These are phyloP conservation scores for Entomortierella chlamydospora DNA, from an alignment of 192 early-diverging fungal genomes.

Conservation along the genomic window DNA sequence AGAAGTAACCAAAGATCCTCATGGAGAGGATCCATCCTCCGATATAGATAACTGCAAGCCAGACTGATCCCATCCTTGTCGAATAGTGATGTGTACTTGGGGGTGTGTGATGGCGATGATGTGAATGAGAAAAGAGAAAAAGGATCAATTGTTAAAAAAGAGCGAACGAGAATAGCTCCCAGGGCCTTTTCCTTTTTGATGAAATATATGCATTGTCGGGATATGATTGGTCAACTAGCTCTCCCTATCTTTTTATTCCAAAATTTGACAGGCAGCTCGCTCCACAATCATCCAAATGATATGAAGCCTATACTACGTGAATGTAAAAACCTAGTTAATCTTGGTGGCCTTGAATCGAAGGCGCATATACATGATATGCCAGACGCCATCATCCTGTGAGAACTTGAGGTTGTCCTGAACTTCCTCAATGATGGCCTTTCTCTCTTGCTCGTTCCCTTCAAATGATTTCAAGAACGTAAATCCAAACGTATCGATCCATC, in stretches of 20 bases:
- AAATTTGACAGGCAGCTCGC: too few species aligned
- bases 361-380: conserved; percentile 52
- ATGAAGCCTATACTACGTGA: too few species aligned
- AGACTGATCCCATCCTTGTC: conserved; percentile 49
- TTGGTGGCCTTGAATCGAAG: conserved; percentile 53
- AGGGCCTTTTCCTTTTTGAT: background rate
- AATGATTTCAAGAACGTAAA: conserved; percentile 68
- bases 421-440: conserved; percentile 26
- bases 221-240: conserved; percentile 36
- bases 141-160: background rate
- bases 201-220: conserved; percentile 37
- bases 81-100: background rate
- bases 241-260: background rate
- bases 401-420: conserved; percentile 31
- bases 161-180: background rate
- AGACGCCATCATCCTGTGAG: conserved; percentile 33
- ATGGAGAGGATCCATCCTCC: conserved; percentile 58
- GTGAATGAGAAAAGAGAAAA: background rate
- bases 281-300: too few species aligned
- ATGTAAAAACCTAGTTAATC: conserved; percentile 9
- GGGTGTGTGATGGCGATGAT: background rate
- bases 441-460: conserved; percentile 34
- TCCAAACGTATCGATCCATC: conserved; percentile 78
- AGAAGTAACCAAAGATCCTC: conserved; percentile 54
- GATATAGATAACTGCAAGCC: conserved; percentile 53